Evolutionary conservation across 2,329 filamentous ascomycete species (phyloP), one percentile per base, ranked within the genome.

Genomic region (Tolypocladium paradoxum): DNA sequence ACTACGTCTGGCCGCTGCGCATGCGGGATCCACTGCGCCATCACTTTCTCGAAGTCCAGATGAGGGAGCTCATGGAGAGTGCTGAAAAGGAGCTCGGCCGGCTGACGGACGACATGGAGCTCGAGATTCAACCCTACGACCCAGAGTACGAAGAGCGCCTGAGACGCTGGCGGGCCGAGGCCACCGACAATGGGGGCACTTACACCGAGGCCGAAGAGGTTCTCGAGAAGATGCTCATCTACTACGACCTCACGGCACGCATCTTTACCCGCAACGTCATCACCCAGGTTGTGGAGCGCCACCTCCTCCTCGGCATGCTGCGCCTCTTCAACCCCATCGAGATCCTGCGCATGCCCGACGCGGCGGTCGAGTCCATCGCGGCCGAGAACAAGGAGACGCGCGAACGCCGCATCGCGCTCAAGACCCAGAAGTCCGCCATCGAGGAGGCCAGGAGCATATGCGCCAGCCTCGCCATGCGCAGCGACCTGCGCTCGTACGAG

Each of bases 171-270:
- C 73, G 76, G 6, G 65, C 65, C 0, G 64, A 70, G 7, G 63
- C 68, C 0, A 71, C 70, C 0, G 64, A 71, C 55, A 70, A 76
- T 7, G 75, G 73, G 0, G 72, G 70, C 29, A 69, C 68, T 0
- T 78, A 76, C 58, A 73, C 71, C 2, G 75, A 78, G 54, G 76
- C 76, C 0, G 74, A 78, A 54, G 76, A 78, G 61, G 75, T 78
- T 0, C 59, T 78, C 29, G 76, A 78, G 62, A 78, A 78, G 68
- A 78, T 78, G 76, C 67, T 78, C 51, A 78, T 78, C 56, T 78
- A 76, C 65, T 78, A 78, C 56, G 75, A 78, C 38, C 69, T 78
- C 9, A 76, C 75, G 2, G 73, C 74, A 7, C 74, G 76, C 60
- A 75, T 73, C 49, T 78, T 77, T 54, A 77, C 75, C 31, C 69